Evolutionary conservation across 1,284 basidiomycete species (phyloP).

Genomic region (Ganoderma lucidum): DNA sequence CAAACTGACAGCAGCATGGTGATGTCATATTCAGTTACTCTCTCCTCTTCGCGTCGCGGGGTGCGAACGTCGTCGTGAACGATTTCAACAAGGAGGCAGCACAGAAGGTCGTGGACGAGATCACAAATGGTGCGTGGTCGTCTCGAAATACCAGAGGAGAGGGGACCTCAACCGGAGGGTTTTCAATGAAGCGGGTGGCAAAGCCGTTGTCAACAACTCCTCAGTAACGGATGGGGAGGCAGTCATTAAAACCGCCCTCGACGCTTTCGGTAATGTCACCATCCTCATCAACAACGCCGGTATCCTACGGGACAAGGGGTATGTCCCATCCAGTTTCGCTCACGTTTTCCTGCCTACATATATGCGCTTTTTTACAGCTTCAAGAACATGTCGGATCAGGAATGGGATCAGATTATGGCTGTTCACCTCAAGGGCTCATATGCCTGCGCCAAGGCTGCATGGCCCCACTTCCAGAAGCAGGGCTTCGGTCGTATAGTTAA

Average conservation of each 20-base stretch:
- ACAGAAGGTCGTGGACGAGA: conserved; percentile 93
- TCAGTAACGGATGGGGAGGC: conserved; percentile 91
- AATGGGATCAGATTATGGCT: conserved; percentile 87
- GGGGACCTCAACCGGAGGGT: background rate
- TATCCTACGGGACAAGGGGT: conserved; percentile 88
- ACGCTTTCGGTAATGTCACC: conserved; percentile 85
- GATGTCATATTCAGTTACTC: conserved; percentile 74
- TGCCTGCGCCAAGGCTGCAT: conserved; percentile 95
- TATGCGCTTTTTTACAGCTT: conserved; percentile 56
- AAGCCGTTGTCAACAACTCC: conserved; percentile 87
- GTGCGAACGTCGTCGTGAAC: conserved; percentile 95
- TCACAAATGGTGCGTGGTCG: conserved; percentile 70
- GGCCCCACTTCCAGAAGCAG: conserved; percentile 96
- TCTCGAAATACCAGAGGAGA: background rate
- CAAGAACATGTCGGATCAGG: conserved; percentile 92
- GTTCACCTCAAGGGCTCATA: conserved; percentile 97
- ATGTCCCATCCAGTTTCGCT: conserved; percentile 34
- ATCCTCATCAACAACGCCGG: conserved; percentile 98
- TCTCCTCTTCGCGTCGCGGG: conserved; percentile 88
- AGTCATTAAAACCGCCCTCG: conserved; percentile 88
- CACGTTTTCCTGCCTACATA: background rate
- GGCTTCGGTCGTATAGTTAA: conserved; percentile 95
- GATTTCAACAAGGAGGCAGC: conserved; percentile 92
- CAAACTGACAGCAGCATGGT: conserved; percentile 5
- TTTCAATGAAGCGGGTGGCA: conserved; percentile 76